Percentiles rank a stretch among this genome's conserved stretches.
These are phyloP conservation scores for Boletus subparvulus DNA, from an alignment of 768 basidiomycete genomes.

Conservation along the genomic window DNA sequence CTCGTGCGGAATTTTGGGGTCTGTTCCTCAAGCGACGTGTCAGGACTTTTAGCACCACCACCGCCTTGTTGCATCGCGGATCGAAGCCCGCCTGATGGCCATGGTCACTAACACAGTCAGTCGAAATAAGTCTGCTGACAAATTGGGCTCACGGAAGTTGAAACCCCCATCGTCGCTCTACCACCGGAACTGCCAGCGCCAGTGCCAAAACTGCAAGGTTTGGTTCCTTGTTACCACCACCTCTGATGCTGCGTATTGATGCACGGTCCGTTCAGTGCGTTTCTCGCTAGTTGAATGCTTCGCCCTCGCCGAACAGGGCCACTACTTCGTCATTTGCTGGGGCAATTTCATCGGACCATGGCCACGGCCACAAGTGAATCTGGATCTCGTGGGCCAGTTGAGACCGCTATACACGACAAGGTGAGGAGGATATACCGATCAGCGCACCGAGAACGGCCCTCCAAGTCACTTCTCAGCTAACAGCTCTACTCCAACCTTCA, in stretches of 20 bases:
- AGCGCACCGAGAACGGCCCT: constrained; percentile 19
- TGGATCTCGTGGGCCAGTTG: constrained; percentile 47
- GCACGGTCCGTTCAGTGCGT: constrained; percentile 10
- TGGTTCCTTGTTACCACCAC: constrained; percentile 10
- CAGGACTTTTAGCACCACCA: not conserved
- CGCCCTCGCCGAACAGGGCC: constrained; percentile 19
- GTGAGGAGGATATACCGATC: constrained; percentile 35
- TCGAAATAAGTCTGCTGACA: not conserved
- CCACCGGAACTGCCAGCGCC: not conserved
- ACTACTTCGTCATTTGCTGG: constrained; percentile 19
- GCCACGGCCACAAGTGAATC: constrained; percentile 24
- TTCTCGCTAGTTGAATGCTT: constrained; percentile 26
- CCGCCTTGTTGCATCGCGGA: constrained; percentile 18
- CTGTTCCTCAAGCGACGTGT: constrained; percentile 9
- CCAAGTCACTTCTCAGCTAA: constrained; percentile 49
- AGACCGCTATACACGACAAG: constrained; percentile 61
- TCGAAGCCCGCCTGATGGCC: constrained; percentile 8
- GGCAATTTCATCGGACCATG: constrained; percentile 28
- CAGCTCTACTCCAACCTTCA: constrained; percentile 56
- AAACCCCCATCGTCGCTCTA: not conserved
- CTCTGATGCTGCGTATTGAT: constrained; percentile 24
- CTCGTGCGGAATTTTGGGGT: constrained; percentile 5
- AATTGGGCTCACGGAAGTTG: constrained; percentile 1
- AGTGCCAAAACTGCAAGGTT: constrained; percentile 6
- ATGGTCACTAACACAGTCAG: too few species aligned